Evolutionary conservation across 257 asterid species (phyloP).

Genomic region (Eustoma russellianum): DNA sequence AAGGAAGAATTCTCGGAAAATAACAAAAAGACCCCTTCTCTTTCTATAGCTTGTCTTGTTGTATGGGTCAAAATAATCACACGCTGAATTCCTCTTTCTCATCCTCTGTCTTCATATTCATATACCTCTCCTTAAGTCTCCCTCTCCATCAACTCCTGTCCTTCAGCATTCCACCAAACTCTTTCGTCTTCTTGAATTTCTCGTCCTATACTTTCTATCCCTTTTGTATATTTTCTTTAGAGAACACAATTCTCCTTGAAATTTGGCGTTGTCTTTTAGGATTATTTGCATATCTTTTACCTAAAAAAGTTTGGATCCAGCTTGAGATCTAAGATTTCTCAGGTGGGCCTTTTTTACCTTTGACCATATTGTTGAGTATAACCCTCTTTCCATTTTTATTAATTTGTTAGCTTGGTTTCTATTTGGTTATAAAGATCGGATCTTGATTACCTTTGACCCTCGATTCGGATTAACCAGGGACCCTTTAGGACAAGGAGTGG

Average conservation of each 20-base stretch:
- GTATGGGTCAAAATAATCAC: constrained; percentile 4
- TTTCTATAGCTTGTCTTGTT: constrained; percentile 5
- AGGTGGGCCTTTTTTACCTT: constrained; percentile 3
- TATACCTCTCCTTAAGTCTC: constrained; percentile 1
- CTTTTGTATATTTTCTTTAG: constrained; percentile 3
- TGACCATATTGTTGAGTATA: neutral
- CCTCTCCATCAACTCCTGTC: neutral
- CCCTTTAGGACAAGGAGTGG: neutral
- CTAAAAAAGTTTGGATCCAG: constrained; percentile 4
- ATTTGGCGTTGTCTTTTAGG: neutral
- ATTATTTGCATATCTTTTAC: constrained; percentile 11
- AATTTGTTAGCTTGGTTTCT: constrained; percentile 6
- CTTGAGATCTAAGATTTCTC: constrained; percentile 19
- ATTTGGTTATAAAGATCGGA: constrained; percentile 15
- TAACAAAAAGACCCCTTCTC: constrained; percentile 5
- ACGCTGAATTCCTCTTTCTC: constrained; percentile 17
- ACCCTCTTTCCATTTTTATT: neutral
- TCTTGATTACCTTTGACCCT: constrained; percentile 23
- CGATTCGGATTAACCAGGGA: constrained; percentile 7
- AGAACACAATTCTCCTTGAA: neutral
- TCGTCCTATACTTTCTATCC: neutral
- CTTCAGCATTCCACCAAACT: neutral
- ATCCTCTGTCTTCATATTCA: neutral
- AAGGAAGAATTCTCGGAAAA: constrained; percentile 5
- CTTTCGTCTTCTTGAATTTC: constrained; percentile 5